Evolutionary conservation across 257 asterid genomes (phyloP), one percentile per base, ranked within the genome.

Genomic region (Datura wrightii): DNA sequence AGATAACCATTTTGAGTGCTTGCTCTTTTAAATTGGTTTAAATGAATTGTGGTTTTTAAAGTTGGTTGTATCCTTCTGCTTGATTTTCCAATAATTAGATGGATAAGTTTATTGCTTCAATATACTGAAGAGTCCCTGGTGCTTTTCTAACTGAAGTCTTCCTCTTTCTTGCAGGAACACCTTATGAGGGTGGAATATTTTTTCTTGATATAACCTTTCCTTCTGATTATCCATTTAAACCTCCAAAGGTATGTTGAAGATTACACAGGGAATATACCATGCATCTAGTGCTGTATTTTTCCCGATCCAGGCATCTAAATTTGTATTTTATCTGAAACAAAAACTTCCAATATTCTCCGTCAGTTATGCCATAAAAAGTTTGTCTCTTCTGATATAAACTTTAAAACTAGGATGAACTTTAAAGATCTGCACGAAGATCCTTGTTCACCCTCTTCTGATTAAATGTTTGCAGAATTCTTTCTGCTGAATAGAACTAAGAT

Each of bases 171-270:
- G 89, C 84, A 96, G 99, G 97, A 82, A 96, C 99, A n/a, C 98
- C 99, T 66, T 96, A 96, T 88, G 92, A 92, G 48, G 96, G 98
- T 52, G 98, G 99, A 62, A 88, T 94, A 85, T 96, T 86, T 87
- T 96, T 94, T 88, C 96, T 96, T 15, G 99, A 96, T 83, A 96
- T 96, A 70, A 93, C 94, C 54, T 96, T 96, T 84, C 98, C 98
- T 5, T 87, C 78, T 60, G 97, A 96, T 88, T 93, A 96, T 86
- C 99, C 98, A 3, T 94, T 96, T 79, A 92, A 92, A 83, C 98
- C 98, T 66, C 99, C 99, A 48, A 91, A 92, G 98, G 99, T 94
- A 93, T 85, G 89, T 69, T 85, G 84, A 85, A 52, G 42, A 44
- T 10, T 66, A 42, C 76, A 65, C 13, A 14, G 34, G 7, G 63